Conservation (phyloP, 2,329 filamentous ascomycete species). For the Paracoccidioides brasiliensis region DNA sequence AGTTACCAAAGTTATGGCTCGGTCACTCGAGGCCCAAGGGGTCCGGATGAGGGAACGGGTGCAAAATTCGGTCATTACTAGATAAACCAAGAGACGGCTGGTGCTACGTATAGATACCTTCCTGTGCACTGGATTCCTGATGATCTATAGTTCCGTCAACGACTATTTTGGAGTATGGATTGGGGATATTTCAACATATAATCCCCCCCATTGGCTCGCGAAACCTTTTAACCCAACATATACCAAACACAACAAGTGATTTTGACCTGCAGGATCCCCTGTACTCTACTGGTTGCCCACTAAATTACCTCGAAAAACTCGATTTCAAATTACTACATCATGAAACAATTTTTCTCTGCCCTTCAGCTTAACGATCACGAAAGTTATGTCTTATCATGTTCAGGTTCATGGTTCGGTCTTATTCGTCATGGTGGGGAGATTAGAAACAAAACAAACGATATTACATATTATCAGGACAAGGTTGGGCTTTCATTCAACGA, state of each 20-base stretch:
- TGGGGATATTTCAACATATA: too few relatives aligned
- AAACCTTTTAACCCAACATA: too few relatives aligned
- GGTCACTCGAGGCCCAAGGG: slow-evolving; percentile 51
- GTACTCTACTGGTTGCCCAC: not conserved
- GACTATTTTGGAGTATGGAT: too few relatives aligned
- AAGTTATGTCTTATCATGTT: not conserved
- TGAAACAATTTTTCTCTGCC: not conserved
- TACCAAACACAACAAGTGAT: too few relatives aligned
- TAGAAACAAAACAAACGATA: not conserved
- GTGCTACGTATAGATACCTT: not conserved
- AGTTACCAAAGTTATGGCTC: slow-evolving; percentile 59
- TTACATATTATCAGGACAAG: not conserved
- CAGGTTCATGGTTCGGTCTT: not conserved
- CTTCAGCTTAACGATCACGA: not conserved
- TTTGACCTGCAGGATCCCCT: not conserved
- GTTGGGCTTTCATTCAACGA: not conserved
- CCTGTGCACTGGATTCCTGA: not conserved
- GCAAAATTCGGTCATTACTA: slow-evolving; percentile 16
- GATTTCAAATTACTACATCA: not conserved
- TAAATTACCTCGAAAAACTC: not conserved
- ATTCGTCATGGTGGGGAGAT: not conserved
- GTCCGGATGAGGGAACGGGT: slow-evolving; percentile 50
- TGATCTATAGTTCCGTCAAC: too few relatives aligned
- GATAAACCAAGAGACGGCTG: not conserved
- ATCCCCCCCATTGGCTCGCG: too few relatives aligned